Base-by-base conservation (phyloP, 2,329 filamentous ascomycete species). In the Simplicillium aogashimaense region DNA sequence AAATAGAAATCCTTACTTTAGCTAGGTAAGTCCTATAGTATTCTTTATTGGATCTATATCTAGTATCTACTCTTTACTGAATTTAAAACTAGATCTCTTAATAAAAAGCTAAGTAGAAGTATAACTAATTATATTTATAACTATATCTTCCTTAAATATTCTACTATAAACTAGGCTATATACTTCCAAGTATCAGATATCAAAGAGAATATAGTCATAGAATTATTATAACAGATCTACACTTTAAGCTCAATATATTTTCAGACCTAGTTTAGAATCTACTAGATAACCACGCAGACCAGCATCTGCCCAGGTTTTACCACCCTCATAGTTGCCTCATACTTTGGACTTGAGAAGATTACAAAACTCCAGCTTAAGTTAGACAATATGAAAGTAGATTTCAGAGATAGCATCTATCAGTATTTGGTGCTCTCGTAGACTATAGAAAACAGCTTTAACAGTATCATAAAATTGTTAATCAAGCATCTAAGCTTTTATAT, bases 241-340 rank as follows among this genome's bases (percentile, higher is more conserved):
- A 6, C 4, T 33, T 6, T 13, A 12, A 33, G 29, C 20, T 16
- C 20, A 14, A 11, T 6, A 16, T 15, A 15, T 16, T 39, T 8
- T 39, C 2, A 8, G 12, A n/a, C n/a, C 18, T 39, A 29, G 37
- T 39, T 33, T 14, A 18, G 37, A 10, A 33, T 39, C 28, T 39
- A 39, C 37, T 34, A 29, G 2, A 29, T 10, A 29, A 32, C 12
- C 3, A 16, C 7, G 11, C 37, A 39, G 2, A 20, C 12, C 11
- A 17, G 13, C 2, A 3, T 12, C 20, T 2, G 13, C 20, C 3
- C 3, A 15, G 15, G 3, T 4, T 16, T 32, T 29, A 42, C 4
- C 16, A 18, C 28, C 10, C 25, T 42, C 11, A 42, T 42, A 30
- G 15, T 42, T 15, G 40, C 40, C 16, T 42, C 40, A 18, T 15